A percentile compares a stretch with the other conserved stretches of the same genome.
Evolutionary conservation across 2,329 filamentous ascomycete genomes (phyloP).

Genomic region (Pestalotiopsis sp.): DNA sequence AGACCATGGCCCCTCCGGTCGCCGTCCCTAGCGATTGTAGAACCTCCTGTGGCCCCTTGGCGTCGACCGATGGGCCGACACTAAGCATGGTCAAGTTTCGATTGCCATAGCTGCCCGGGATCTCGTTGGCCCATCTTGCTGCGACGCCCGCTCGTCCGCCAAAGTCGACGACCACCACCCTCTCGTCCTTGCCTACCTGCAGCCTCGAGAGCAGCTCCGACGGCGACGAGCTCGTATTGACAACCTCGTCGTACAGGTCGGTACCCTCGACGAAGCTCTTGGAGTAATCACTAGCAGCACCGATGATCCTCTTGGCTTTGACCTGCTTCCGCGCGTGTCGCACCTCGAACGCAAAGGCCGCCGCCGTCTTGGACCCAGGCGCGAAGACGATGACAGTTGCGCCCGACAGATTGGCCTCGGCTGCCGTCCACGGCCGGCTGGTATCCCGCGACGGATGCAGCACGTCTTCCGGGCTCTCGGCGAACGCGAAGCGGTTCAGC

Average conservation of each 20-base stretch:
- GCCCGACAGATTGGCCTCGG: constrained; percentile 32
- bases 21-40: neutral
- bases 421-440: constrained; percentile 24
- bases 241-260: constrained; percentile 24
- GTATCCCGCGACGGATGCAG: constrained; percentile 19
- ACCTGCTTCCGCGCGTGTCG: constrained; percentile 6
- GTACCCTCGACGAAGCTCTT: constrained; percentile 25
- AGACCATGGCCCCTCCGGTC: constrained; percentile 4
- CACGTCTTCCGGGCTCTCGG: constrained; percentile 21
- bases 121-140: constrained; percentile 20
- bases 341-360: constrained; percentile 22
- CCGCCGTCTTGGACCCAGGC: constrained; percentile 29
- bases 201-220: constrained; percentile 11
- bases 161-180: constrained; percentile 29
- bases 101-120: constrained; percentile 11
- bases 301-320: constrained; percentile 22
- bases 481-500: constrained; percentile 33
- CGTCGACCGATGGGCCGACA: constrained; percentile 22
- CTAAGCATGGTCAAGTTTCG: constrained; percentile 15
- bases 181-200: constrained; percentile 3
- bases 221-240: constrained; percentile 20
- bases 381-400: constrained; percentile 35
- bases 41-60: constrained; percentile 10
- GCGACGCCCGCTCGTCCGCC: constrained; percentile 25
- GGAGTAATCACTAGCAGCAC: constrained; percentile 26